These are phyloP conservation scores for Fagopyrum esculentum DNA, from an alignment of 148 eudicot species.

Conservation along the genomic window DNA sequence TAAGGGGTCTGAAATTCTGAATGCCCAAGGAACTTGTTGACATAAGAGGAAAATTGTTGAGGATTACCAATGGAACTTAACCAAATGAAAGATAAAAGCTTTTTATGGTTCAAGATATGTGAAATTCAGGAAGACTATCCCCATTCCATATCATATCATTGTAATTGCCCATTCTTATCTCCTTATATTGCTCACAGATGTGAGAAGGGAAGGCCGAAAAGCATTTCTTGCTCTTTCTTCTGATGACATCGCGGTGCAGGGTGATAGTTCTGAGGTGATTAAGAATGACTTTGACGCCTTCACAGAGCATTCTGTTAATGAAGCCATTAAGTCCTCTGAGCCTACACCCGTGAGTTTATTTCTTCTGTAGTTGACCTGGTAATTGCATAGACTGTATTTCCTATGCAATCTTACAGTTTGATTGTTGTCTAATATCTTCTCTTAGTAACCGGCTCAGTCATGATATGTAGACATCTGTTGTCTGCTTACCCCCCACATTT, in stretches of 20 bases:
- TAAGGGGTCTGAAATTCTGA: neutral
- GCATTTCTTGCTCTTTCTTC: constrained; percentile 73
- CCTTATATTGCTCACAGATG: constrained; percentile 31
- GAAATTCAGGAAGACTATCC: neutral
- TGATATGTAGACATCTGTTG: neutral
- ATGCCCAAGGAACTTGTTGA: neutral
- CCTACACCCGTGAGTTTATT: constrained; percentile 45
- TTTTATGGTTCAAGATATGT: neutral
- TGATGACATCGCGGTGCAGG: constrained; percentile 22
- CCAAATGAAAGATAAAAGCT: neutral
- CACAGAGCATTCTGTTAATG: constrained; percentile 29
- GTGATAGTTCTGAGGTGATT: constrained; percentile 26
- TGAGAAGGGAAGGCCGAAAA: constrained; percentile 76
- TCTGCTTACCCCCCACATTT: neutral
- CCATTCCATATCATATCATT: constrained; percentile 1
- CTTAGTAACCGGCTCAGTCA: neutral
- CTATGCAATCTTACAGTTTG: neutral
- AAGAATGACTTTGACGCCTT: constrained; percentile 28
- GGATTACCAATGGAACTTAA: neutral
- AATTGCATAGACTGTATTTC: neutral
- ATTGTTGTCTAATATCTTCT: neutral
- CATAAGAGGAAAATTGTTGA: neutral
- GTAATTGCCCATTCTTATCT: neutral
- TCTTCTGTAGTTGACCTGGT: neutral
- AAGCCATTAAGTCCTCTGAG: constrained; percentile 31